These are phyloP conservation scores for Udeniomyces megalosporus DNA, from an alignment of 768 basidiomycete genomes.

Conservation along the genomic window DNA sequence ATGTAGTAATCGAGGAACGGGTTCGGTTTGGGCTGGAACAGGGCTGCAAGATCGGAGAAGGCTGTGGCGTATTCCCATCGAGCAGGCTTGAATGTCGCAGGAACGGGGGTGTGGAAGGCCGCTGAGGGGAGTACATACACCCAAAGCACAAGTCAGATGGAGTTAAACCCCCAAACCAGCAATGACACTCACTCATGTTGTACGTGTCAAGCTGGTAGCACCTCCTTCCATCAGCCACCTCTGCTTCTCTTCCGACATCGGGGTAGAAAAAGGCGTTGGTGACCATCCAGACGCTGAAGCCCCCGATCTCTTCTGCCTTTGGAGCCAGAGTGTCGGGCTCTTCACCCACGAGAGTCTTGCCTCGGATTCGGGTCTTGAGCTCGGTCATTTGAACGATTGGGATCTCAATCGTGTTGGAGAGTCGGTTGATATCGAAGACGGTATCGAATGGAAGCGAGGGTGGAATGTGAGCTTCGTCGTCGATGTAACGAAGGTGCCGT, in stretches of 20 bases:
- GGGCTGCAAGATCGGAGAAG: constrained; percentile 11
- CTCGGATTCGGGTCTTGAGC: constrained; percentile 16
- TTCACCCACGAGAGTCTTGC: constrained; percentile 12
- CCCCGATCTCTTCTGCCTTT: constrained; percentile 15
- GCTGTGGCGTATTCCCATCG: constrained; percentile 7
- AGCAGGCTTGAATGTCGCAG: constrained; percentile 13
- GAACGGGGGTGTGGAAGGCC: constrained; percentile 13
- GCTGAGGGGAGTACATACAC: background rate
- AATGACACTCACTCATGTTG: constrained; percentile 11
- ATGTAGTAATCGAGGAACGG: constrained; percentile 13
- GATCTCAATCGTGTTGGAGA: constrained; percentile 8
- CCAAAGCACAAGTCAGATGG: too few species aligned
- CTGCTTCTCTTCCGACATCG: background rate
- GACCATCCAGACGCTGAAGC: constrained; percentile 17
- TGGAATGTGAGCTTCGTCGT: constrained; percentile 17
- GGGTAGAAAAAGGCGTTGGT: constrained; percentile 14
- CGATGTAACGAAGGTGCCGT: constrained; percentile 15
- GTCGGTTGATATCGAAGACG: constrained; percentile 17
- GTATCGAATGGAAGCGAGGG: constrained; percentile 15
- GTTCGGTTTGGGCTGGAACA: constrained; percentile 16
- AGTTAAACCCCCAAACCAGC: background rate
- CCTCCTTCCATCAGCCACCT: constrained; percentile 4
- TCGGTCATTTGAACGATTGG: constrained; percentile 18
- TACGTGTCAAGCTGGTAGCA: constrained; percentile 17
- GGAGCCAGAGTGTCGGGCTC: constrained; percentile 11